phyloP scores from a whole-genome alignment of 371 early-diverging fungal species.

The Lichtheimia corymbifera region DNA sequence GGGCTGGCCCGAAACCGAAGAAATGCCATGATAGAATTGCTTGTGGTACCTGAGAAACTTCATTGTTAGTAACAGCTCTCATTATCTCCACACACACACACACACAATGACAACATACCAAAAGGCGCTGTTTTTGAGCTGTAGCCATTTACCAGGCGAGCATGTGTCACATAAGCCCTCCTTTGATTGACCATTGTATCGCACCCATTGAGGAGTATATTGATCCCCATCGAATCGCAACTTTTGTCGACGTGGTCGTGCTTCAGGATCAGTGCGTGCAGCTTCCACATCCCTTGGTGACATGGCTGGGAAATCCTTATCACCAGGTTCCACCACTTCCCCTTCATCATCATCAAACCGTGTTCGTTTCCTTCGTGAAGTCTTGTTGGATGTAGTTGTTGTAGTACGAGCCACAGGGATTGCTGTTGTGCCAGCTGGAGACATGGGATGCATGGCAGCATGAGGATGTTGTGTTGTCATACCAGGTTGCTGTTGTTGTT shows the following conservation, averaged over 20 bases:
- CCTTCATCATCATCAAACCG: constrained; percentile 25
- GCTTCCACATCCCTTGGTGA: constrained; percentile 44
- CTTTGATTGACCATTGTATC: constrained; percentile 76
- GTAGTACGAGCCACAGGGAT: constrained; percentile 5
- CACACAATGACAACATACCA: no score
- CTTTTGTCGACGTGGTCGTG: constrained; percentile 67
- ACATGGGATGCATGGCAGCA: constrained; percentile 4
- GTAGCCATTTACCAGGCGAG: constrained; percentile 86
- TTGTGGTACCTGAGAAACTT: constrained; percentile 82
- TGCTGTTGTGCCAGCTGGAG: constrained; percentile 1
- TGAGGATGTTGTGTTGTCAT: constrained; percentile 8
- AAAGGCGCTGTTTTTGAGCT: constrained; percentile 90
- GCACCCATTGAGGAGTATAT: constrained; percentile 90
- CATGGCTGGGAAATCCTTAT: constrained; percentile 51
- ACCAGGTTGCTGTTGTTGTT: constrained; percentile 8
- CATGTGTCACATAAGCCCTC: constrained; percentile 92
- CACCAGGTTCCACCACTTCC: constrained; percentile 27
- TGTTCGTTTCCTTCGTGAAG: constrained; percentile 4
- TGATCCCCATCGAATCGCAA: constrained; percentile 75
- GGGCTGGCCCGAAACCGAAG: constrained; percentile 81
- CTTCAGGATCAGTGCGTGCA: constrained; percentile 45
- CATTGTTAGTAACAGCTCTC: not conserved
- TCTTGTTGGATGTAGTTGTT: constrained; percentile 2
- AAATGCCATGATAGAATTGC: constrained; percentile 92
- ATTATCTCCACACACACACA: not conserved